A percentile compares a stretch with the other conserved stretches of the same genome.
phyloP scores from a whole-genome alignment of 1,139 yeast species.

The Candida neerlandica region DNA sequence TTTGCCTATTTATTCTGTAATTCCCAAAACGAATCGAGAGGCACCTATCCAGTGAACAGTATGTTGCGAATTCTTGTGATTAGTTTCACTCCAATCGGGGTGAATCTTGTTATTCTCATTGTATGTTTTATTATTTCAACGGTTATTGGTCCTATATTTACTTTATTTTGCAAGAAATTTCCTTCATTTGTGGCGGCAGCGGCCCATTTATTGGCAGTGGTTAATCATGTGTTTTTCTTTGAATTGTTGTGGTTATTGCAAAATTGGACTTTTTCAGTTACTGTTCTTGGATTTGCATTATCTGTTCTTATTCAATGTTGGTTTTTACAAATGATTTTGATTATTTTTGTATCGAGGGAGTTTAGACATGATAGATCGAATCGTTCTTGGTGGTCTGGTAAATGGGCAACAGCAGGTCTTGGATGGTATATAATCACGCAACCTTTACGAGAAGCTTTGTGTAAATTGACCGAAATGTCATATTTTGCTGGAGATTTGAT shows the following conservation, averaged over 20 bases:
- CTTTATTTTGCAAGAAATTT: conserved; percentile 35
- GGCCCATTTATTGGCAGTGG: conserved; percentile 46
- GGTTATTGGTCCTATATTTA: conserved; percentile 47
- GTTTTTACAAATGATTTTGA: conserved; percentile 41
- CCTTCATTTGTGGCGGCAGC: conserved; percentile 48
- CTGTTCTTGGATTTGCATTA: conserved; percentile 51
- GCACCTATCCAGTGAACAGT: conserved; percentile 31
- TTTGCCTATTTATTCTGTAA: conserved; percentile 49
- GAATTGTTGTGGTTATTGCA: conserved; percentile 55
- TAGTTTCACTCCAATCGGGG: conserved; percentile 48
- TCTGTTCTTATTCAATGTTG: conserved; percentile 46
- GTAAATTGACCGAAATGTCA: conserved; percentile 58
- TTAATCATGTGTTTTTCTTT: conserved; percentile 47
- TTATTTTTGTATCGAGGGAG: conserved; percentile 50
- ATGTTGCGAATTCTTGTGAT: conserved; percentile 44
- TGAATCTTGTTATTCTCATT: conserved; percentile 44
- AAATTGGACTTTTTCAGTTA: conserved; percentile 51
- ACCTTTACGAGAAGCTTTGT: conserved; percentile 55
- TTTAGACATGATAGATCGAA: conserved; percentile 52
- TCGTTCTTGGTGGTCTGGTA: conserved; percentile 71
- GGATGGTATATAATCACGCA: conserved; percentile 55
- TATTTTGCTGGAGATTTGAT: conserved; percentile 55
- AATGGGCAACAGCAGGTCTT: conserved; percentile 56
- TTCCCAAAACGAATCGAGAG: conserved; percentile 41
- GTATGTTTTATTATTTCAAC: conserved; percentile 44